A percentile compares a stretch with the other conserved stretches of the same genome.
These are phyloP conservation scores for Grosmannia penicillata DNA, from an alignment of 2,329 filamentous ascomycete genomes.

Conservation along the genomic window DNA sequence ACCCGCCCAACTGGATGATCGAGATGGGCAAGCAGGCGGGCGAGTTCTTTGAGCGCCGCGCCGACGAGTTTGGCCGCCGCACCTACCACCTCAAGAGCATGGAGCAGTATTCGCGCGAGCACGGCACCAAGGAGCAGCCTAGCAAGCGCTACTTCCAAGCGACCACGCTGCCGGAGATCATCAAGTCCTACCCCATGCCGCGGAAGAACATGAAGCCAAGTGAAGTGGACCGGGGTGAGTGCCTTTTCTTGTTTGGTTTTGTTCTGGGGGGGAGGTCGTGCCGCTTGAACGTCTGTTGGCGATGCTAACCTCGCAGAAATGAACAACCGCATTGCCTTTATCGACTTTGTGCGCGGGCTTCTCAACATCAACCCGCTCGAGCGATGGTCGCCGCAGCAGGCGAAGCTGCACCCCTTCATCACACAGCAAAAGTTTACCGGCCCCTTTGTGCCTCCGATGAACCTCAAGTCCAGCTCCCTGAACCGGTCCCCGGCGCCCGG, in stretches of 20 bases:
- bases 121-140: slow-evolving; percentile 91
- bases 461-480: slow-evolving; percentile 72
- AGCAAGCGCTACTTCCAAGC: slow-evolving; percentile 99
- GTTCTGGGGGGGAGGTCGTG: no score
- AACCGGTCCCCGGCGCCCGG: slow-evolving; percentile 83
- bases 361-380: slow-evolving; percentile 92
- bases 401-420: slow-evolving; percentile 94
- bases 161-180: slow-evolving; percentile 87
- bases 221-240: slow-evolving; percentile 84
- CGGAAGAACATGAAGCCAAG: slow-evolving; percentile 98
- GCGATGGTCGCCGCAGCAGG: slow-evolving; percentile 94
- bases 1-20: slow-evolving; percentile 97
- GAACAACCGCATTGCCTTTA: slow-evolving; percentile 94
- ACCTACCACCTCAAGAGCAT: slow-evolving; percentile 90
- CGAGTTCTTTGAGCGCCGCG: slow-evolving; percentile 88
- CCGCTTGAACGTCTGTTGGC: no score
- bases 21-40: slow-evolving; percentile 97
- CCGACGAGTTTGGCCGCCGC: slow-evolving; percentile 83
- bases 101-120: slow-evolving; percentile 94
- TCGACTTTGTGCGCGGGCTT: slow-evolving; percentile 90
- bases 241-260: neutral
- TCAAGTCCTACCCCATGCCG: slow-evolving; percentile 95
- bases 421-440: slow-evolving; percentile 96
- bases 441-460: slow-evolving; percentile 94
- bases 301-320: slow-evolving; percentile 54